Conservation (phyloP, 495 filamentous ascomycete genomes). For the Penicillium pulvis region DNA sequence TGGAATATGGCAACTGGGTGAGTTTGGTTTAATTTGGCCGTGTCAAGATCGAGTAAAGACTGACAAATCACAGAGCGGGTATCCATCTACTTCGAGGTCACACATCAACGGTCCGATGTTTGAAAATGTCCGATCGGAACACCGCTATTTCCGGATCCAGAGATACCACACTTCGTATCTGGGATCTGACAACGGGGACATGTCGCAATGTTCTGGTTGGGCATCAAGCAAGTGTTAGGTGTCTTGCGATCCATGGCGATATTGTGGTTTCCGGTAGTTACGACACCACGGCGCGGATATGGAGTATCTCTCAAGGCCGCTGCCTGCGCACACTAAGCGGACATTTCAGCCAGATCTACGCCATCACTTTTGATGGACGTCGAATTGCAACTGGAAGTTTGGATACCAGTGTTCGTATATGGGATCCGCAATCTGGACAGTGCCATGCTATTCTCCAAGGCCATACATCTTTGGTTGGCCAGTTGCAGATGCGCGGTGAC, state of each 20-base stretch:
- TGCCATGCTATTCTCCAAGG: conserved; percentile 94
- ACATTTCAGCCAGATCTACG: conserved; percentile 98
- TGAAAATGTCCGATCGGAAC: conserved; percentile 94
- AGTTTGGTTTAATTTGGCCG: conserved; percentile 22
- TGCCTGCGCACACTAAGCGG: conserved; percentile 88
- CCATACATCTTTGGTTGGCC: conserved; percentile 95
- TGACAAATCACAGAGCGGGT: conserved; percentile 52
- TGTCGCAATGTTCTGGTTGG: conserved; percentile 92
- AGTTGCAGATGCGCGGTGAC: conserved; percentile 90
- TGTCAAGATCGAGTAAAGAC: conserved; percentile 1
- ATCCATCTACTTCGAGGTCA: conserved; percentile 89
- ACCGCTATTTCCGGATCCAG: conserved; percentile 95
- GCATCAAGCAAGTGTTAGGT: conserved; percentile 95
- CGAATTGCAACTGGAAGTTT: conserved; percentile 95
- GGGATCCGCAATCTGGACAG: conserved; percentile 87
- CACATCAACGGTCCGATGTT: conserved; percentile 92
- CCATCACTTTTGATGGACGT: conserved; percentile 92
- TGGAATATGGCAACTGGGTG: conserved; percentile 98
- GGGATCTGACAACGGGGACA: conserved; percentile 85
- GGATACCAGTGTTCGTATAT: conserved; percentile 95
- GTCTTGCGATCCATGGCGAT: conserved; percentile 93
- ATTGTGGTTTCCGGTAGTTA: conserved; percentile 95
- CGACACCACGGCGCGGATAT: conserved; percentile 94
- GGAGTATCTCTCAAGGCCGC: conserved; percentile 92
- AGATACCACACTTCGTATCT: conserved; percentile 91